Evolutionary conservation across 2,329 filamentous ascomycete genomes (phyloP).

Genomic region (Ascochyta fabae): DNA sequence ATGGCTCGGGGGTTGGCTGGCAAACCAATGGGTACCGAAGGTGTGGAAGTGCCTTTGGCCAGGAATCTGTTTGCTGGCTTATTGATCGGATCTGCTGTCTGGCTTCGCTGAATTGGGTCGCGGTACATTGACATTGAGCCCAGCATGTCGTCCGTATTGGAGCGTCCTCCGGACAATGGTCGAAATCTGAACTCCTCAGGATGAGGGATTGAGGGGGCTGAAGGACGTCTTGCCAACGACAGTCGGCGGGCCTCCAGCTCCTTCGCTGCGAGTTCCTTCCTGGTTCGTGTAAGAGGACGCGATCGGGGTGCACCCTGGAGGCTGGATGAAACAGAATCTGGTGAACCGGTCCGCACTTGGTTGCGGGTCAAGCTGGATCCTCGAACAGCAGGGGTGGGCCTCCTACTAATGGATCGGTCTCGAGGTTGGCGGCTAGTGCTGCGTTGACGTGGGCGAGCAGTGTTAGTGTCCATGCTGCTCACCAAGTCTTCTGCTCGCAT

Average conservation of each 20-base stretch:
- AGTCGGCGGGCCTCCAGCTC: slow-evolving; percentile 88
- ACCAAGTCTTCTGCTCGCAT: slow-evolving; percentile 68
- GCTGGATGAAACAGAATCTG: slow-evolving; percentile 43
- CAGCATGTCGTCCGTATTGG: slow-evolving; percentile 51
- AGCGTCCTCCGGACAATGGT: slow-evolving; percentile 43
- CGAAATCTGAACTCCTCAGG: slow-evolving; percentile 61
- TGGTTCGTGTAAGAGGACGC: slow-evolving; percentile 43
- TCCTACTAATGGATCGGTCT: slow-evolving; percentile 48
- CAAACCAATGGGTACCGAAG: slow-evolving; percentile 71
- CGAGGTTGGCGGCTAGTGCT: slow-evolving; percentile 60
- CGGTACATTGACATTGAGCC: slow-evolving; percentile 45
- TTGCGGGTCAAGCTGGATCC: slow-evolving; percentile 44
- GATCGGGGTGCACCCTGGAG: slow-evolving; percentile 36
- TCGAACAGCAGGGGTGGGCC: slow-evolving; percentile 34
- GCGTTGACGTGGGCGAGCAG: slow-evolving; percentile 56
- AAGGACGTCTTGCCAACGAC: slow-evolving; percentile 76
- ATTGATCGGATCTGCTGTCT: slow-evolving; percentile 67
- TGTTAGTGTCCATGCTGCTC: slow-evolving; percentile 68
- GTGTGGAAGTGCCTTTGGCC: slow-evolving; percentile 53
- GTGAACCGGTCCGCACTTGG: slow-evolving; percentile 44
- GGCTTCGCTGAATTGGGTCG: slow-evolving; percentile 61
- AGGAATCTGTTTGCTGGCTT: slow-evolving; percentile 43
- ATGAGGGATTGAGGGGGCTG: slow-evolving; percentile 79
- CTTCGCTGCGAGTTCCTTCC: slow-evolving; percentile 64
- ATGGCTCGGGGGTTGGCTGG: slow-evolving; percentile 91